phyloP scores from a whole-genome alignment of 2,329 filamentous ascomycete species.

The Trichoderma cornu-damae region DNA sequence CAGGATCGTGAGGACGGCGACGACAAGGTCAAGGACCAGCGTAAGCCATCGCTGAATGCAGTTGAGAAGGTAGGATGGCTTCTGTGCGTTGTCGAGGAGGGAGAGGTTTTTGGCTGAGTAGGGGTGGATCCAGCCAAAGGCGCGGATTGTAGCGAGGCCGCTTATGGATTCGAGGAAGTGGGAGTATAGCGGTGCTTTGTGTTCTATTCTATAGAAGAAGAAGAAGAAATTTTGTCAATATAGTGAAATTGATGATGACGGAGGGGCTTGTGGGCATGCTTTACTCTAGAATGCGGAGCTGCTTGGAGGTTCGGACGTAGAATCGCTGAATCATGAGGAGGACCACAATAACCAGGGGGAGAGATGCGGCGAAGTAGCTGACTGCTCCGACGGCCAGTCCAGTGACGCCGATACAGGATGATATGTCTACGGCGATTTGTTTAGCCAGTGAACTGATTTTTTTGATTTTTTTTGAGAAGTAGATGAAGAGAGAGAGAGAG shows the following conservation, averaged over 20 bases:
- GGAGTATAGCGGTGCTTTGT: slow-evolving; percentile 32
- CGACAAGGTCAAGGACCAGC: slow-evolving; percentile 47
- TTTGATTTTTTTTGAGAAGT: no score
- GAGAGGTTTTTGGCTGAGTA: slow-evolving; percentile 35
- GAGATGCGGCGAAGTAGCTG: slow-evolving; percentile 41
- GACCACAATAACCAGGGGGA: slow-evolving; percentile 39
- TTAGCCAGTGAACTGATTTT: slow-evolving; percentile 4
- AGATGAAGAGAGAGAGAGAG: no score
- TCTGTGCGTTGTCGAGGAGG: slow-evolving; percentile 44
- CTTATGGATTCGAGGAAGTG: slow-evolving; percentile 32
- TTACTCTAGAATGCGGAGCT: slow-evolving; percentile 47
- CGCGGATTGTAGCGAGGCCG: slow-evolving; percentile 35
- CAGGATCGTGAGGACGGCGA: slow-evolving; percentile 43
- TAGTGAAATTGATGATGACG: not conserved
- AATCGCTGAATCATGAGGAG: slow-evolving; percentile 45
- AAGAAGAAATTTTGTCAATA: no score
- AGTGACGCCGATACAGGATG: slow-evolving; percentile 39
- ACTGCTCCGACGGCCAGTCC: slow-evolving; percentile 41
- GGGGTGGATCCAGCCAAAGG: slow-evolving; percentile 36
- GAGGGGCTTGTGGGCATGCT: not conserved
- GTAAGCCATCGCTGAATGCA: slow-evolving; percentile 50
- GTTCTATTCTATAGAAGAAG: slow-evolving; percentile 27
- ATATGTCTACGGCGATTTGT: slow-evolving; percentile 22
- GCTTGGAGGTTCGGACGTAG: slow-evolving; percentile 52
- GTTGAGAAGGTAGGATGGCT: slow-evolving; percentile 49